Evolutionary conservation across 2,329 filamentous ascomycete species (phyloP), one percentile per base, ranked within the genome.

Genomic region (Beauveria varroae): DNA sequence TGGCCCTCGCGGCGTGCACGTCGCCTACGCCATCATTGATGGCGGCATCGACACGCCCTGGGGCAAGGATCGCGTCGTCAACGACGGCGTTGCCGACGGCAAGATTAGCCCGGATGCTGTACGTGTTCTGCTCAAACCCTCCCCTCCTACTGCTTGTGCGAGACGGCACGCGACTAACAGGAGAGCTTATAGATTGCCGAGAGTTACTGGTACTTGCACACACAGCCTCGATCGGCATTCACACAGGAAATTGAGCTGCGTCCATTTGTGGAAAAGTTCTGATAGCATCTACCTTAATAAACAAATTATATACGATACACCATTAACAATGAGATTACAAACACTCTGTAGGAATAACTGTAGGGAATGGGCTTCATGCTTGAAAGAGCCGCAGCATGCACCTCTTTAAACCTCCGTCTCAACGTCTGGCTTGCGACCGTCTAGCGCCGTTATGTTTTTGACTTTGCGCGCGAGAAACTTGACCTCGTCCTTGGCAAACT

Each of bases 401-500:
- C 18, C 4, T 5, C 16, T 22, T 72, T 68, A 84, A 14, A 83
- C 77, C 72, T 91, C 88, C 0, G 91, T 96, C 81, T 96, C 93
- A 43, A 96, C 86, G 72, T 92, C 91, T 3, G 93, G 93, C 73
- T 93, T 88, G 64, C 93, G 81, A 1, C 93, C 93, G 46, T 86
- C 86, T 70, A 98, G 74, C 40, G 86, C 87, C 10, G 95, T 81
- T 71, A 90, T 87, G 69, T 89, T 88, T 73, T 87, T 89, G 60
- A 96, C 76, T 72, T 90, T 90, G 50, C 86, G 81, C 5, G 92
- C 74, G 0, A 90, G 91, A 75, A 87, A 93, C 68, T 89, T 88
- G 0, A 89, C 86, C 78, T 98, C 90, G 68, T 97, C 82, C 75
- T 95, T 96, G 49, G 88, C 93, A 72, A 97, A 98, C 66, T 87